Percentiles rank a stretch among this genome's conserved stretches.
Evolutionary conservation across 2,329 filamentous ascomycete genomes (phyloP).

Genomic region (Penicillium hesseltinei): DNA sequence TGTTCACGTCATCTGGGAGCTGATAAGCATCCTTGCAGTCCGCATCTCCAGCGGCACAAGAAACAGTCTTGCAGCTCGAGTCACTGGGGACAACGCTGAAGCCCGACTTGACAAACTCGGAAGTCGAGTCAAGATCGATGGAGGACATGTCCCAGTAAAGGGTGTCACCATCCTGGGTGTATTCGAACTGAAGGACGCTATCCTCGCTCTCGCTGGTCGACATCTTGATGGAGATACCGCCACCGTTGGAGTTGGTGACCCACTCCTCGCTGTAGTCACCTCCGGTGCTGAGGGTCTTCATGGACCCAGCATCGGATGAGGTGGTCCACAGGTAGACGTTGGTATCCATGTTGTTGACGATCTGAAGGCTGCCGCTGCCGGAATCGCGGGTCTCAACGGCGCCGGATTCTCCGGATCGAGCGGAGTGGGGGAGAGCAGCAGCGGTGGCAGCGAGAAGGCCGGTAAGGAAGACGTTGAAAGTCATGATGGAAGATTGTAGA

Average conservation of each 20-base stretch:
- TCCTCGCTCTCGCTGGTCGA: conserved; percentile 20
- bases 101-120: conserved; percentile 33
- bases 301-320: conserved; percentile 21
- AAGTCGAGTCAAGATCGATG: conserved; percentile 33
- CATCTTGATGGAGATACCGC: conserved; percentile 39
- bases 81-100: conserved; percentile 33
- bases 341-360: conserved; percentile 34
- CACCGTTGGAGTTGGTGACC: conserved; percentile 31
- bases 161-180: conserved; percentile 31
- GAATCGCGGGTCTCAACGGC: conserved; percentile 4
- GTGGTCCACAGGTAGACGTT: conserved; percentile 37
- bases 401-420: conserved; percentile 4
- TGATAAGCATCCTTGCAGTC: conserved; percentile 38
- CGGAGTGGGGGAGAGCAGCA: conserved; percentile 16
- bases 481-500: conserved; percentile 12
- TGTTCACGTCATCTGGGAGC: conserved; percentile 36
- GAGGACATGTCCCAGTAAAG: conserved; percentile 42
- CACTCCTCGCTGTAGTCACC: conserved; percentile 33
- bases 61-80: conserved; percentile 28
- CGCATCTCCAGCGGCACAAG: conserved; percentile 32
- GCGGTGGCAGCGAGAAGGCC: conserved; percentile 22
- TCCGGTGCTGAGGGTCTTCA: conserved; percentile 25
- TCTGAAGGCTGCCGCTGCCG: conserved; percentile 25
- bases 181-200: conserved; percentile 32
- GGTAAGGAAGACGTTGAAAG: conserved; percentile 21